A percentile compares a stretch with the other conserved stretches of the same genome.
Conservation (phyloP, 192 early-diverging fungal genomes). For the Coemansia sp. region DNA sequence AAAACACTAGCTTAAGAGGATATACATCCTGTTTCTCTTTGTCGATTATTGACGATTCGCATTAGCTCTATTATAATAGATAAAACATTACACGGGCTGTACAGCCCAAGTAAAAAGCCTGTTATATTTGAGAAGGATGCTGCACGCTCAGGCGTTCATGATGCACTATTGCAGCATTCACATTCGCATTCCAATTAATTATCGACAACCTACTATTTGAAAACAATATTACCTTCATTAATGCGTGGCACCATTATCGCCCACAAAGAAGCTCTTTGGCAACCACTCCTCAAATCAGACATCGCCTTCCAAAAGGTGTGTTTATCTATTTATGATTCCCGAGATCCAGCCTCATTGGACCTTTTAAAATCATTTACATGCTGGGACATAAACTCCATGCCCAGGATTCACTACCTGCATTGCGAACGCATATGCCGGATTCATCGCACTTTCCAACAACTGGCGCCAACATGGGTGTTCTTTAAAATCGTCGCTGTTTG, state of each 20-base stretch:
- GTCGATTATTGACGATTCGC: too few species aligned
- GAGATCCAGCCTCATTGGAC: too few species aligned
- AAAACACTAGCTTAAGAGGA: too few species aligned
- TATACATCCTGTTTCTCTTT: too few species aligned
- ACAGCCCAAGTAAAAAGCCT: too few species aligned
- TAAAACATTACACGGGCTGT: too few species aligned
- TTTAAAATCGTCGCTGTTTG: not conserved
- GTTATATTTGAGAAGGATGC: not conserved
- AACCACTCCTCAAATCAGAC: too few species aligned
- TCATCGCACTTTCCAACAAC: not conserved
- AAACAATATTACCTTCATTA: not conserved
- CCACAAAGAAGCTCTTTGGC: not conserved
- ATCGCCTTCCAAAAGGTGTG: too few species aligned
- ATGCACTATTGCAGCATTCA: not conserved
- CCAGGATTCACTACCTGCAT: not conserved
- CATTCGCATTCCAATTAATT: not conserved
- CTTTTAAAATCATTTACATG: too few species aligned
- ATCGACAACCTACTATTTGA: not conserved
- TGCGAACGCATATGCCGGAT: not conserved
- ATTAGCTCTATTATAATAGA: too few species aligned
- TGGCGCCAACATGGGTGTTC: not conserved
- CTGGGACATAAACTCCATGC: too few species aligned
- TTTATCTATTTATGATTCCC: too few species aligned
- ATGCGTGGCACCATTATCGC: not conserved
- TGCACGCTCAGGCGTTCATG: not conserved